phyloP scores from a whole-genome alignment of 306 rosid genomes.

The Pyrus pyrifolia region DNA sequence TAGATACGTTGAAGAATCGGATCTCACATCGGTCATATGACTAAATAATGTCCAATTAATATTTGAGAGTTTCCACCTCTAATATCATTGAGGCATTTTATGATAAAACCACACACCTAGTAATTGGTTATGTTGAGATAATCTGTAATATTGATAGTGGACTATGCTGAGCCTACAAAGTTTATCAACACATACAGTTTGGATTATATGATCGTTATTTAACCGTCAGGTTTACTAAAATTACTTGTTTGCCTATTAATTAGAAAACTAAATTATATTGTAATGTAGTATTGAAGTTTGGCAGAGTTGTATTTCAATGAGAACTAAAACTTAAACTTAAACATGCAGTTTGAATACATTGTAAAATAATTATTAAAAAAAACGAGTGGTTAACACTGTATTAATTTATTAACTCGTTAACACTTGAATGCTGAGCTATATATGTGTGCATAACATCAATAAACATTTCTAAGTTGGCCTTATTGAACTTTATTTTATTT shows the following conservation, averaged over 20 bases:
- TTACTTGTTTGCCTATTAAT: neutral
- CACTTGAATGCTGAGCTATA: neutral
- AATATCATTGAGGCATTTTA: no score
- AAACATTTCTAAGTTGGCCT: constrained; percentile 3
- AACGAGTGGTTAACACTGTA: neutral
- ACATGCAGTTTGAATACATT: neutral
- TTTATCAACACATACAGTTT: neutral
- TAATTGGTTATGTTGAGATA: no score
- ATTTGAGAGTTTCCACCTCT: no score
- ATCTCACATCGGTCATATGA: no score
- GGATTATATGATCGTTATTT: neutral
- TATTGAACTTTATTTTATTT: neutral
- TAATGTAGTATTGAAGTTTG: neutral
- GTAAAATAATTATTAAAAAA: no score
- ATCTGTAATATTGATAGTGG: no score
- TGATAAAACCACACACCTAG: no score
- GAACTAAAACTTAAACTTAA: neutral
- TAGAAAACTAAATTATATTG: no score
- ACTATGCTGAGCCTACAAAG: no score
- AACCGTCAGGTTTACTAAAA: neutral
- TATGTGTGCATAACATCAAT: neutral
- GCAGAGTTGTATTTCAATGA: neutral
- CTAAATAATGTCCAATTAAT: no score
- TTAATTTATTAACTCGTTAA: neutral
- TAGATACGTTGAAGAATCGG: no score